Base-by-base conservation (phyloP, 495 filamentous ascomycete genomes). In the Hypomontagnella submonticulosa region DNA sequence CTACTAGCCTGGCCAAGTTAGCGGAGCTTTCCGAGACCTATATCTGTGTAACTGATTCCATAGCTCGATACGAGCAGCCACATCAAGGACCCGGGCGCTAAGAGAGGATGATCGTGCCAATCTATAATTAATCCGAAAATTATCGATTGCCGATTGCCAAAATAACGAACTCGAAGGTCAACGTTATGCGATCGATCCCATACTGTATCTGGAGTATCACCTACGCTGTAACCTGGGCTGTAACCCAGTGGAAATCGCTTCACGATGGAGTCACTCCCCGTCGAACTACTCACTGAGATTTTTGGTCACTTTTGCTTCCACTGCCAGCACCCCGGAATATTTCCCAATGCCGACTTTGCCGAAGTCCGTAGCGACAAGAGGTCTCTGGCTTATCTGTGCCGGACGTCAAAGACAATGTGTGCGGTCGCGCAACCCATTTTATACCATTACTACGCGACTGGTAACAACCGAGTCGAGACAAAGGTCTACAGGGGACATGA, bases 371-470 rank as follows among this genome's bases (percentile, higher is more conserved):
- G 23, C 23, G 52, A 56, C 13, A 56, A 56, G 52, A 56, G 5
- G 13, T 2, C 11, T 4, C 13, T 56, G 13, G 52, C 52, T 20
- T 23, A 15, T 20, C 23, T 56, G 9, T 56, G 52, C 23, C 40
- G 38, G 13, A 34, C 27, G 13, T 56, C 52, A 1, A 56, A 44
- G 20, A n/a, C 6, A 7, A 19, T 56, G n/a, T 56, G 52, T 56
- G 20, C 23, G 12, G 41, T 57, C 11, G 53, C 53, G 12, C 53
- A 57, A 23, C 53, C 53, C 27, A 46, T 57, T 36, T 9, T 57
- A 19, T 47, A 44, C 23, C 52, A 56, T 18, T 56, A 19, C 19
- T 56, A 57, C 41, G 53, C 53, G 10, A 57, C 53, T 23, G 53
- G 53, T 1, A 57, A 47, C 16, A 56, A 30, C 30, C 40, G 38